Evolutionary conservation across 331 rosid genomes (phyloP), one percentile per base, ranked within the genome.

Genomic region (Saraca asoca): DNA sequence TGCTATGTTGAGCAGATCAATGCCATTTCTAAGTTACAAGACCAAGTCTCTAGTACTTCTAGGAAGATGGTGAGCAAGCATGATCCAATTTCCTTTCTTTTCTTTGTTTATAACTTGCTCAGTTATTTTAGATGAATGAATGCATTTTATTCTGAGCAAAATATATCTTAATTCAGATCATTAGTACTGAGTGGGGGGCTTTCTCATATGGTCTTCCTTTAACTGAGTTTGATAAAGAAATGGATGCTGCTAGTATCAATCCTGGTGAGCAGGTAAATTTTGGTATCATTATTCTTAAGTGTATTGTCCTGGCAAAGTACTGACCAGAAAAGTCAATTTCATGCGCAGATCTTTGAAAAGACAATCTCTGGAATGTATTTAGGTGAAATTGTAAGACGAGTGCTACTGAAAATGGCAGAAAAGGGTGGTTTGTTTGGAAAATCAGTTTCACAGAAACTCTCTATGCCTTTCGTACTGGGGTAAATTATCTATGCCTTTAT

Each of bases 161-260:
- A 64, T 63, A 50, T 53, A 37, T 5, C 12, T 78, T 65, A 31
- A 45, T 79, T 67, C 82, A 92, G 98, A 85, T 92, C 78, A 84
- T 92, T n/a, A 92, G 83, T 59, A 87, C 94, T 0, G 98, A 92
- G 78, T 92, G 98, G 98, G 98, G 98, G 31, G 88, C 95, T 58
- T 92, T 87, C 82, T 82, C 91, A 41, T 74, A 70, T 12, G 83
- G 83, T 81, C 98, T 92, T 34, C 96, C 98, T 64, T 79, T 85
- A 65, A 83, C 94, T 0, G 90, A 71, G 49, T 89, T 79, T 66
- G 98, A 92, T 74, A 78, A 85, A 68, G 95, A 82, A 16, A 89
- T 92, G 98, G 98, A 92, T 81, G 88, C 85, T 58, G 91, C 95
- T 33, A 89, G 94, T 56, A 85, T 89, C 82, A 92, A 92, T 69